Percentiles rank a stretch among this genome's conserved stretches.
phyloP scores from a whole-genome alignment of 2,329 filamentous ascomycete species.

The Camillea tinctor region DNA sequence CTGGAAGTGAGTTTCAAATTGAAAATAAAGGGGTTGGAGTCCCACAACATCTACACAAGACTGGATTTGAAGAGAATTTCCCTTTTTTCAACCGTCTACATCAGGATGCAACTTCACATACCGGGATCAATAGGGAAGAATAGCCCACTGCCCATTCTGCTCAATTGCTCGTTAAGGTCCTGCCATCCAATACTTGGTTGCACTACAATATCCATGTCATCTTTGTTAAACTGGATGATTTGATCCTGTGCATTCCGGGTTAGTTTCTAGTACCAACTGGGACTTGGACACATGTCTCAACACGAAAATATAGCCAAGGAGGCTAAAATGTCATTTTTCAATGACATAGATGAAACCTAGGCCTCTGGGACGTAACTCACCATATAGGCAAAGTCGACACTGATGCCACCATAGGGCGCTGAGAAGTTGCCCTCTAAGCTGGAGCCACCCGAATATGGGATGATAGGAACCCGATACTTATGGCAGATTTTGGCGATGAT shows the following conservation, averaged over 20 bases:
- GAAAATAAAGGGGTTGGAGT: neutral
- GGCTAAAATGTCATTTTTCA: neutral
- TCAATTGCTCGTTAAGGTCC: slow-evolving; percentile 71
- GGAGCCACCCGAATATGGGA: slow-evolving; percentile 82
- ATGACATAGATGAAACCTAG: neutral
- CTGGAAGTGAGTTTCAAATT: neutral
- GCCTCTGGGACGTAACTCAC: slow-evolving; percentile 6
- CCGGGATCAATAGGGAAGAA: slow-evolving; percentile 92
- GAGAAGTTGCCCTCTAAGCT: slow-evolving; percentile 90
- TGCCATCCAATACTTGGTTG: slow-evolving; percentile 94
- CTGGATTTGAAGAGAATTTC: neutral
- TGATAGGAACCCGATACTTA: slow-evolving; percentile 78
- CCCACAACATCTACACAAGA: neutral
- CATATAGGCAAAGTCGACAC: slow-evolving; percentile 88
- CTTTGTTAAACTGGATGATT: slow-evolving; percentile 74
- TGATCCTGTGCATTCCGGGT: slow-evolving; percentile 48
- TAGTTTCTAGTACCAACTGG: neutral
- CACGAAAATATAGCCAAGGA: neutral
- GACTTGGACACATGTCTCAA: neutral
- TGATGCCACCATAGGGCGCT: slow-evolving; percentile 81
- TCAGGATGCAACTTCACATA: slow-evolving; percentile 23
- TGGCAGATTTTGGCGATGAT: slow-evolving; percentile 67
- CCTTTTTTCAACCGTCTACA: neutral
- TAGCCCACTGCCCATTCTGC: slow-evolving; percentile 69
- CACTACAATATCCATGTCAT: slow-evolving; percentile 90